phyloP scores from a whole-genome alignment of 495 filamentous ascomycete species.

The Neurospora sp. region DNA sequence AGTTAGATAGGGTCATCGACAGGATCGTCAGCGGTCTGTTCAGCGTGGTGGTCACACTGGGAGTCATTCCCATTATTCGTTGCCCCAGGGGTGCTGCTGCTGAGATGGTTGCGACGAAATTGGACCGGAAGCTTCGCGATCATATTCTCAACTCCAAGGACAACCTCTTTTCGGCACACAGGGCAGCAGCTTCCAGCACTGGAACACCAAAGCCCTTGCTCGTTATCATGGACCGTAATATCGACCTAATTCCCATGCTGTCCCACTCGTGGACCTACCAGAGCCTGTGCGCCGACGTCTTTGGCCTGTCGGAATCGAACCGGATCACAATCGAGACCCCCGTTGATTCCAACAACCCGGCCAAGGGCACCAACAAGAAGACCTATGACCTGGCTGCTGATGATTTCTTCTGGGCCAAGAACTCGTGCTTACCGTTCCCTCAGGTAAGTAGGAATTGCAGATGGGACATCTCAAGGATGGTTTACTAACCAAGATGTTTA shows the following conservation, averaged over 20 bases:
- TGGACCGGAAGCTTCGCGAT: constrained; percentile 92
- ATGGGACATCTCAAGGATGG: background rate
- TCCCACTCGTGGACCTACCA: constrained; percentile 99
- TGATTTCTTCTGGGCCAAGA: constrained; percentile 96
- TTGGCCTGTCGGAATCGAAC: constrained; percentile 54
- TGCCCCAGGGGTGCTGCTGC: constrained; percentile 88
- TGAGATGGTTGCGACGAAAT: constrained; percentile 84
- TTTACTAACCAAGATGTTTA: background rate
- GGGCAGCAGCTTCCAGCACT: constrained; percentile 29
- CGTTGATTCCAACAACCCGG: constrained; percentile 62
- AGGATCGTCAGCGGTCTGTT: constrained; percentile 90
- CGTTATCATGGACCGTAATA: constrained; percentile 85
- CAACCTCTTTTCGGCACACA: constrained; percentile 64
- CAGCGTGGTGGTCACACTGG: constrained; percentile 95
- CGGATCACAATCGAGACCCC: constrained; percentile 88
- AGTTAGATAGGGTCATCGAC: constrained; percentile 77
- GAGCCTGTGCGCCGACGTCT: constrained; percentile 87
- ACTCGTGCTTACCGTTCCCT: constrained; percentile 87
- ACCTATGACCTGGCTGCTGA: constrained; percentile 82
- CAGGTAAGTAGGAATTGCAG: constrained; percentile 46
- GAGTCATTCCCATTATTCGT: constrained; percentile 53
- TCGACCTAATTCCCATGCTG: constrained; percentile 96
- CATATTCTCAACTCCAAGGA: constrained; percentile 96
- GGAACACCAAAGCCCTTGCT: constrained; percentile 67
- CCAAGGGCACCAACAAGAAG: constrained; percentile 64